Conservation (phyloP, 257 asterid genomes). For the Cynanchum wilfordii region DNA sequence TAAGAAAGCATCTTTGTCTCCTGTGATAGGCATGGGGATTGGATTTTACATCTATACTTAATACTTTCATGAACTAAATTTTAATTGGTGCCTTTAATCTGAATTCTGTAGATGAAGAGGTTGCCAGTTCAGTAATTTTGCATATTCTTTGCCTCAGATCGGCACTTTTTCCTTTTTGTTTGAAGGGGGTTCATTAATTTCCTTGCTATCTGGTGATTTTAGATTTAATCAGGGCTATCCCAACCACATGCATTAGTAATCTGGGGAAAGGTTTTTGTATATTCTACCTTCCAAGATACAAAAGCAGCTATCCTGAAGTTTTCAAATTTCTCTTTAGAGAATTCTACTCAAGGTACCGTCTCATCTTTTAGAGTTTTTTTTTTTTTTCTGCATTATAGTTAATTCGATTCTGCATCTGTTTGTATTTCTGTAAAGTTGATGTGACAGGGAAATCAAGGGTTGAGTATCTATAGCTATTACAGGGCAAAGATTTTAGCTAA, state of each 20-base stretch:
- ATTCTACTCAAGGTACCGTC: not conserved
- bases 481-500: not conserved
- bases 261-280: not conserved
- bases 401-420: not conserved
- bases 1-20: too few species aligned
- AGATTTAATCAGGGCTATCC: not conserved
- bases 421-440: not conserved
- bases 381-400: not conserved
- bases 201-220: not conserved
- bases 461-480: not conserved
- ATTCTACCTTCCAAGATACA: not conserved
- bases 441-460: not conserved
- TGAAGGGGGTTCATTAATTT: not conserved
- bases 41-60: not conserved
- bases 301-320: not conserved
- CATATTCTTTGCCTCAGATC: not conserved
- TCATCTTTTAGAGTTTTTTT: not conserved
- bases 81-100: not conserved
- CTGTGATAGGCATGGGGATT: not conserved
- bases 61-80: not conserved
- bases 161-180: not conserved
- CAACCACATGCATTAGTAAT: not conserved
- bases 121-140: too few species aligned
- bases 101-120: not conserved
- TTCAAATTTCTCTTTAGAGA: not conserved